Base-by-base conservation (phyloP, 106 monocot genomes). In the Ottelia alismoides region DNA sequence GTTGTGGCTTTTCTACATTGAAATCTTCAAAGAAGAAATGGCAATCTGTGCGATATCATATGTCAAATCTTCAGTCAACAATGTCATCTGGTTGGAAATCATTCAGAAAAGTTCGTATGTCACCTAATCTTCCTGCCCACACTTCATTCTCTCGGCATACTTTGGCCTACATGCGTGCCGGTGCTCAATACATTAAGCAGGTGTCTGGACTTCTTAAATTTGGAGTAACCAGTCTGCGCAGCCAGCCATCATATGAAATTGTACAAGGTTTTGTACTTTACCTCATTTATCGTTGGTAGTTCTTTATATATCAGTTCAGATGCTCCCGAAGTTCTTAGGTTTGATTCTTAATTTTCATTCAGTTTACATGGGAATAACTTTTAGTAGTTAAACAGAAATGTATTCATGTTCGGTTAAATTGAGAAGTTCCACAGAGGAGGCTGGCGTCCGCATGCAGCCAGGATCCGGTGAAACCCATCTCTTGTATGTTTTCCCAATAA, bases 21-120 rank as follows among this genome's bases (percentile, higher is more conserved):
- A 70, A 69, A n/a, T 40, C 43, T 20, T 70, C 85, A 31, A 46
- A 52, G 3, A 52, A 76, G 19, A 78, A 78, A 27, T 21, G 84
- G 30, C 73, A 92, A 56, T 65, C 85, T 25, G 28, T 92, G 19
- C 74, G 70, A 31, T 65, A 64, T 27, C 84, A 63, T 27, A 68
- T 85, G 53, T 81, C 74, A 16, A 81, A 74, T 61, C 65, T 84
- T 28, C 81, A 85, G 54, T 85, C 91, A 25, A 71, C 63, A 30
- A 48, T 92, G 18, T 78, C 78, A 21, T 72, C 81, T 48, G 85
- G 76, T 51, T 92, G 91, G 91, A 75, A 75, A 24, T 85, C 91
- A 23, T 64, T 92, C 51, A 62, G 75, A 31, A 73, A 61, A 73
- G 69, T 85, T 54, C 70, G 70, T 45, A 64, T 81, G 51, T 46